Base-by-base conservation (phyloP, 1,284 basidiomycete species). In the Phaffia rhodozyma region DNA sequence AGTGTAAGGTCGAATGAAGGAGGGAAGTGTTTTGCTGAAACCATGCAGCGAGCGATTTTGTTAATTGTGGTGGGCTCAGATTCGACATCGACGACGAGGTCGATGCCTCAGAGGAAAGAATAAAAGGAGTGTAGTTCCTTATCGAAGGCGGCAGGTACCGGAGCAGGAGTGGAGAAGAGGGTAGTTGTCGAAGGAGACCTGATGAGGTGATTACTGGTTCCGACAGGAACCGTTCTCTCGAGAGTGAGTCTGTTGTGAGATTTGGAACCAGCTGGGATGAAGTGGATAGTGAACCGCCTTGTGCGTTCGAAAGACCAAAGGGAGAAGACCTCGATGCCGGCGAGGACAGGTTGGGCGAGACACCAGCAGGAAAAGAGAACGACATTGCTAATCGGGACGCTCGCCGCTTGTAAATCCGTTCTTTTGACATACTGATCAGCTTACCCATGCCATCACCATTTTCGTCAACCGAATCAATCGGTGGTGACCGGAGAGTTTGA, bases 1-100 rank as follows among this genome's bases (percentile, higher is more conserved):
- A 0, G 16, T 72, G 72, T 3, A 72, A 65, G 5, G 72, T 63
- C 7, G 72, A 68, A 27, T 47, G 54, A 21, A 55, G 58, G 20
- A 27, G 66, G 56, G 29, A 75, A 61, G 23, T 72, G 53, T 1
- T 66, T 64, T 18, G 73, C 1, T 55, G 58, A 34, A 74, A 70
- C 75, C 75, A 77, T n/a, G 64, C 34, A 0, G 65, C 59, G 25
- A 76, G 68, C 30, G 68, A 69, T 20, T 70, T 66, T 3, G 55
- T 49, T 9, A 75, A 59, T 5, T 62, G 43, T 18, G 38, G 20
- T 0, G 73, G 73, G 1, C 81, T 68, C 62, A 83, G 72, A 2
- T 79, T 78, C 0, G 80, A 78, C 0, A 83, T 81, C 0, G 82
- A 81, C 0, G 84, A 79, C 20, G 84, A 81, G 11, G 85, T 80